Conservation (phyloP, 116 monocot species). For the Zostera marina region DNA sequence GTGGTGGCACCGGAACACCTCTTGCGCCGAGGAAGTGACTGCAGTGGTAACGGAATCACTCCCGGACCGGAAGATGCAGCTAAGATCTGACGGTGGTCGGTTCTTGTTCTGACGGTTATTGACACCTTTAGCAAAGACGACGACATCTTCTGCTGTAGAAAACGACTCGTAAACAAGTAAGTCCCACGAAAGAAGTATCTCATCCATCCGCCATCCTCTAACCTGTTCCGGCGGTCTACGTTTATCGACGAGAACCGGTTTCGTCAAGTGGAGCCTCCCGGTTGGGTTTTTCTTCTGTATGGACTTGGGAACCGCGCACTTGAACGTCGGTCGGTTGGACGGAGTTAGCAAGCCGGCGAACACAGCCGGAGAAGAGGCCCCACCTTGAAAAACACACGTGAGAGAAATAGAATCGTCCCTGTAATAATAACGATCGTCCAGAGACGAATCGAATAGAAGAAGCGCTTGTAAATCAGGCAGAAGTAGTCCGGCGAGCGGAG, state of each 20-base stretch:
- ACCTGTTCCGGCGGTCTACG: neutral
- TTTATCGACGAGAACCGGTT: neutral
- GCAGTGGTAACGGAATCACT: constrained; percentile 11
- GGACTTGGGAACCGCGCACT: constrained; percentile 23
- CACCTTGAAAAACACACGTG: constrained; percentile 31
- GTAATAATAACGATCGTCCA: neutral
- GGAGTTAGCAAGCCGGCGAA: constrained; percentile 15
- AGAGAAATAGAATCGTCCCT: neutral
- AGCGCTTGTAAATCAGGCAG: constrained; percentile 41
- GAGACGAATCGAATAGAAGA: constrained; percentile 14
- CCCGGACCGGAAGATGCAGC: constrained; percentile 29
- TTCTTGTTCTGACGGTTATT: constrained; percentile 23
- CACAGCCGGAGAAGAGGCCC: constrained; percentile 21
- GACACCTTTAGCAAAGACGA: constrained; percentile 75
- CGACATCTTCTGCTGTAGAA: constrained; percentile 35
- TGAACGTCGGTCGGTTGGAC: constrained; percentile 15
- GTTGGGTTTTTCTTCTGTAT: constrained; percentile 3
- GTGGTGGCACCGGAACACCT: constrained; percentile 72
- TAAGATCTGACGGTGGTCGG: constrained; percentile 18
- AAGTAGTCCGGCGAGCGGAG: constrained; percentile 15
- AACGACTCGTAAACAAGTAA: constrained; percentile 43
- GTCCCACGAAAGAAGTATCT: constrained; percentile 31
- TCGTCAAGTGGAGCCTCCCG: constrained; percentile 6
- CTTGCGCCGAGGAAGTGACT: constrained; percentile 51
- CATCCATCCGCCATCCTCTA: neutral